Base-by-base conservation (phyloP, 129 eudicot genomes). In the Tagetes patula region DNA sequence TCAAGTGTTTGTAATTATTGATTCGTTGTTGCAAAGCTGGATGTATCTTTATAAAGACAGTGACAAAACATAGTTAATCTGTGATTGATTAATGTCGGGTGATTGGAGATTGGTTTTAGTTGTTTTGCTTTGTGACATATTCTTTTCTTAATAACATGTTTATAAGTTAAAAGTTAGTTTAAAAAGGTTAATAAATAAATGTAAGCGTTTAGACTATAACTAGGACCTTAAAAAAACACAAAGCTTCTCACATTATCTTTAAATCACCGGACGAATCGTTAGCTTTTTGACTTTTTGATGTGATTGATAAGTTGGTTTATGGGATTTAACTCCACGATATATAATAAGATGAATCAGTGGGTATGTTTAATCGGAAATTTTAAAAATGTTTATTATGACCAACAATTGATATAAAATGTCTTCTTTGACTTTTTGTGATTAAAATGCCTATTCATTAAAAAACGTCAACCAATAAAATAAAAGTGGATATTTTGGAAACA, bases 1-100 rank as follows among this genome's bases (percentile, higher is more conserved):
- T 5, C 7, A 59, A 32, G 65, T 33, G 65, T 59, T 59, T 33
- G 39, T 59, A 33, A 32, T 32, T 59, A 65, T 78, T 71, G 67
- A 27, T 78, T 71, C 36, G 77, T 58, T 78, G 82, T 71, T 78
- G 82, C 56, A 78, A 53, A 71, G 82, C 77, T 78, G 82, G 72
- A 65, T 71, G 72, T 71, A 78, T 78, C 72, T 78, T 78, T 78
- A n/a, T 52, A 4, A 78, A 78, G 82, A 63, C 53, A 63, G 77
- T 71, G 82, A 64, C 65, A 59, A 59, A 59, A 32, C 65, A 59
- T 31, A 59, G 40, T 2, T 32, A 33, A 52, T 78, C 39, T 11
- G 38, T 71, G 66, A 64, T 78, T 78, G 82, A 78, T 78, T 71
- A 36, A 78, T 71, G 82, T 78, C 73, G 82, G 73, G 48, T 50